A percentile compares a stretch with the other conserved stretches of the same genome.
Conservation (phyloP, 495 filamentous ascomycete species). For the Lasiosphaeriaceae sp. region DNA sequence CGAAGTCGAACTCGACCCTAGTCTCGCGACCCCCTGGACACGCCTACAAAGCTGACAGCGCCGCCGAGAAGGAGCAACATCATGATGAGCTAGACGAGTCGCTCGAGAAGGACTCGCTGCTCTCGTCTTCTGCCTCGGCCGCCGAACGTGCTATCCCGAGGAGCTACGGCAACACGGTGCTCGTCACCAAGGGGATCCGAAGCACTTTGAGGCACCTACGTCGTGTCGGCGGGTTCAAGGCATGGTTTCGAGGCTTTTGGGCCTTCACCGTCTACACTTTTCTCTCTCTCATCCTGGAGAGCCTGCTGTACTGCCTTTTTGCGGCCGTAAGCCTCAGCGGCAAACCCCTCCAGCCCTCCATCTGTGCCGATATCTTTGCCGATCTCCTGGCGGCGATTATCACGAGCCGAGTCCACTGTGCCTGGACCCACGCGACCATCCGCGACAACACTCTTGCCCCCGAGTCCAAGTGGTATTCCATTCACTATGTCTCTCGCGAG, state of each 20-base stretch:
- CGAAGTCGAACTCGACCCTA: no score
- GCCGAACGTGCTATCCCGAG: background rate
- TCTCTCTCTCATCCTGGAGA: background rate
- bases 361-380: background rate
- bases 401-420: background rate
- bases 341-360: background rate
- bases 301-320: background rate
- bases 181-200: background rate
- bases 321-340: background rate
- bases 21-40: no score
- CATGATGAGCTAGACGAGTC: no score
- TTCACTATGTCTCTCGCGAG: background rate
- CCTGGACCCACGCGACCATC: background rate
- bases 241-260: background rate
- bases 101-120: background rate
- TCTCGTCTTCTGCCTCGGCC: background rate
- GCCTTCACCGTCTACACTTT: background rate
- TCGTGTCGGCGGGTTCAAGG: background rate
- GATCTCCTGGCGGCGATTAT: background rate
- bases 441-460: background rate
- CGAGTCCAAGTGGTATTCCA: background rate
- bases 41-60: no score
- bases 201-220: background rate
- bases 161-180: background rate
- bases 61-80: no score